These are phyloP conservation scores for Pythium phragmiticola DNA, from an alignment of 352 stramenopile species.

Conservation along the genomic window DNA sequence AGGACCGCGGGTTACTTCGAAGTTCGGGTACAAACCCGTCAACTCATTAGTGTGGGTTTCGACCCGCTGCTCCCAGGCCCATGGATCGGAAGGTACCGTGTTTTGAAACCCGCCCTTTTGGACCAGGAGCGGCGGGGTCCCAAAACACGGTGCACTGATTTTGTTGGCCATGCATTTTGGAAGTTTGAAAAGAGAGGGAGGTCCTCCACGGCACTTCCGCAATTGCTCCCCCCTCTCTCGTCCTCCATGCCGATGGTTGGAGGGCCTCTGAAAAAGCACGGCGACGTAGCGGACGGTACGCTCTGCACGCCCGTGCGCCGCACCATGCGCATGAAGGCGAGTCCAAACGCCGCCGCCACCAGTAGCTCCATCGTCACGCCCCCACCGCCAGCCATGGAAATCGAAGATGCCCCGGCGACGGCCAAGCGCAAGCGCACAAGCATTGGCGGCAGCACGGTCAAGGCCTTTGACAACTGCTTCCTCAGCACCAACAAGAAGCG, in stretches of 20 bases:
- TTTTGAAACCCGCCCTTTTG: no score
- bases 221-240: constrained; percentile 1
- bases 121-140: neutral
- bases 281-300: constrained; percentile 14
- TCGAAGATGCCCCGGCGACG: neutral
- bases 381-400: neutral
- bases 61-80: no score
- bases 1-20: constrained; percentile 3
- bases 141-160: constrained; percentile 14
- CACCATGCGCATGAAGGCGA: constrained; percentile 16
- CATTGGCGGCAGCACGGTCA: constrained; percentile 29
- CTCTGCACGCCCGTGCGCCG: constrained; percentile 22
- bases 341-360: constrained; percentile 5
- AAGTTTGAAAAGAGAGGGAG: constrained; percentile 27
- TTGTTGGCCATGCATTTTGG: constrained; percentile 18
- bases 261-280: constrained; percentile 21
- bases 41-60: no score
- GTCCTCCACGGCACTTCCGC: neutral
- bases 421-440: constrained; percentile 62
- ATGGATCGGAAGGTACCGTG: no score
- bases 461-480: constrained; percentile 25
- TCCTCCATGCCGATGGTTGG: constrained; percentile 28
- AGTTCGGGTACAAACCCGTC: no score
- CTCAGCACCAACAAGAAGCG: constrained; percentile 53
- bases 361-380: constrained; percentile 12